A percentile compares a stretch with the other conserved stretches of the same genome.
Conservation (phyloP, 2,329 filamentous ascomycete species). For the Pezicula radicicola region DNA sequence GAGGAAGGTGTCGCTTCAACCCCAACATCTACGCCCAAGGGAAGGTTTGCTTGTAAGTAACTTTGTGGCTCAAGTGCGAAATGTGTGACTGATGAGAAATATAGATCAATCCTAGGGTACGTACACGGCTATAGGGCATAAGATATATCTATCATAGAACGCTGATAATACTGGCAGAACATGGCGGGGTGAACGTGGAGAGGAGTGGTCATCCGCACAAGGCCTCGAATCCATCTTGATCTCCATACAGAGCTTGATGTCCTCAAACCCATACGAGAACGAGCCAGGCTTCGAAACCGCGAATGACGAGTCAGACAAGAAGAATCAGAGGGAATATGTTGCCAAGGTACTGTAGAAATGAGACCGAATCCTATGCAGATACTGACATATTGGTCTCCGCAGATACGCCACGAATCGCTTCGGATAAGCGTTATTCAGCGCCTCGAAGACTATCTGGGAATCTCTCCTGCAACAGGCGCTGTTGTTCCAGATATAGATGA, state of each 20-base stretch:
- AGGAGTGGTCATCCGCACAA: constrained; percentile 96
- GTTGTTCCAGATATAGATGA: constrained; percentile 30
- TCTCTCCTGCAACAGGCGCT: constrained; percentile 49
- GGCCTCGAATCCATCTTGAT: constrained; percentile 91
- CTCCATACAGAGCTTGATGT: constrained; percentile 96
- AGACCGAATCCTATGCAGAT: neutral
- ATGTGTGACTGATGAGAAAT: constrained; percentile 15
- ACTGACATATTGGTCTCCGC: constrained; percentile 1
- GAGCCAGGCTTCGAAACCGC: constrained; percentile 89
- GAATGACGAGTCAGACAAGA: constrained; percentile 65
- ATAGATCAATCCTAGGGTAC: constrained; percentile 82
- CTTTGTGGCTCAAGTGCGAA: neutral
- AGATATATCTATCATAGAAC: neutral
- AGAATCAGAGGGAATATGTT: constrained; percentile 71
- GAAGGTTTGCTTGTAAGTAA: constrained; percentile 83
- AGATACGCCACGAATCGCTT: constrained; percentile 90
- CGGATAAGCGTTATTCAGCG: constrained; percentile 83
- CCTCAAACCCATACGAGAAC: constrained; percentile 89
- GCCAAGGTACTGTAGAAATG: constrained; percentile 58
- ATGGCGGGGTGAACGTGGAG: constrained; percentile 85
- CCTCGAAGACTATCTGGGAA: constrained; percentile 73
- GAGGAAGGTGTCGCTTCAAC: constrained; percentile 87
- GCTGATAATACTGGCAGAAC: constrained; percentile 55
- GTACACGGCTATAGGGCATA: neutral
- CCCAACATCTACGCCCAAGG: constrained; percentile 93